Evolutionary conservation across 768 basidiomycete species (phyloP).

Genomic region (Mycena haematopus): DNA sequence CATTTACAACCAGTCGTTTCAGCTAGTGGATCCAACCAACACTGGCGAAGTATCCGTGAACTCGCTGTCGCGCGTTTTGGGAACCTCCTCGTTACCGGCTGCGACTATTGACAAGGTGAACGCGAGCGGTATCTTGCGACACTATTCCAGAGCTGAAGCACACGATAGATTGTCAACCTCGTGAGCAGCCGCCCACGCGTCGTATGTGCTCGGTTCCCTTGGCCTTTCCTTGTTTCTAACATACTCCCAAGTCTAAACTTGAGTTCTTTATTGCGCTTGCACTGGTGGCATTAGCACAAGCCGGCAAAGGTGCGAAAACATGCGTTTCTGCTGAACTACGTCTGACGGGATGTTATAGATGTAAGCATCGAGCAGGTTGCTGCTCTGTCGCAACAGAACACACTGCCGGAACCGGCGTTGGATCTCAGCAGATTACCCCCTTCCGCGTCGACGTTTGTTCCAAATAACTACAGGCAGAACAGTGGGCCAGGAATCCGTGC

Average conservation of each 20-base stretch:
- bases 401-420: conserved; percentile 75
- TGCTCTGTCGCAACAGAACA: conserved; percentile 76
- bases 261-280: conserved; percentile 94
- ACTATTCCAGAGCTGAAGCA: conserved; percentile 15
- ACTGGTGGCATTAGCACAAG: conserved; percentile 85
- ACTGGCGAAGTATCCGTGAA: conserved; percentile 84
- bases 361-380: conserved; percentile 84
- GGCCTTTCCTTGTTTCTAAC: not conserved
- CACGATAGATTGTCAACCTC: conserved; percentile 83
- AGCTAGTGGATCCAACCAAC: conserved; percentile 69
- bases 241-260: conserved; percentile 58
- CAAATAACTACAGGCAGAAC: conserved; percentile 52
- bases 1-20: conserved; percentile 77
- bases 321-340: not conserved
- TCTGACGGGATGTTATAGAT: conserved; percentile 48
- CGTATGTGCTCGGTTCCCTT: not conserved
- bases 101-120: conserved; percentile 81
- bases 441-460: conserved; percentile 56
- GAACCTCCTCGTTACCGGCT: conserved; percentile 81
- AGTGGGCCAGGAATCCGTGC: conserved; percentile 46
- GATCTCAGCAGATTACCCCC: conserved; percentile 65
- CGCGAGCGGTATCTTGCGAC: not conserved
- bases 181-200: conserved; percentile 83
- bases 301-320: conserved; percentile 65
- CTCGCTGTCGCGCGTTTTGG: conserved; percentile 79